Percentiles rank a stretch among this genome's conserved stretches.
These are phyloP conservation scores for Nemophila menziesii DNA, from an alignment of 257 asterid genomes.

Conservation along the genomic window DNA sequence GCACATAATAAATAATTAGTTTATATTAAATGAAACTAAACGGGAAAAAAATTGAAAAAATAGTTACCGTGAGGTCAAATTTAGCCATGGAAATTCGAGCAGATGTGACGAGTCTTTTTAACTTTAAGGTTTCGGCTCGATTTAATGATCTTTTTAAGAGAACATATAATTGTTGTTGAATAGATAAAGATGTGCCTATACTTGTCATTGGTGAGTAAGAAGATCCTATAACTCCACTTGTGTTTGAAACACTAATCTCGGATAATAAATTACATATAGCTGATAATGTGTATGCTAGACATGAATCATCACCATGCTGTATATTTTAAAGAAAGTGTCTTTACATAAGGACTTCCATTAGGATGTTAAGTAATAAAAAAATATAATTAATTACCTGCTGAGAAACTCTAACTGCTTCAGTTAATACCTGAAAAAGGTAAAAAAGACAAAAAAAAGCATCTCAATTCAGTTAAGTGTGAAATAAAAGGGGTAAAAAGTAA, in stretches of 20 bases:
- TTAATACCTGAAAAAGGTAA: slow-evolving; percentile 55
- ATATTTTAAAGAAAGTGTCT: slow-evolving; percentile 5
- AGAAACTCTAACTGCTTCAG: slow-evolving; percentile 91
- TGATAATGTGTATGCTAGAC: slow-evolving; percentile 84
- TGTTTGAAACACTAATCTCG: slow-evolving; percentile 61
- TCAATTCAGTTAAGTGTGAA: background rate
- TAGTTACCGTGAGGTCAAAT: slow-evolving; percentile 60
- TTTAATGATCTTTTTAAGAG: slow-evolving; percentile 79
- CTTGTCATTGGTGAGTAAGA: slow-evolving; percentile 66
- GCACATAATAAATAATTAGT: slow-evolving; percentile 22
- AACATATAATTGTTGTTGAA: slow-evolving; percentile 80
- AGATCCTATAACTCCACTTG: slow-evolving; percentile 70
- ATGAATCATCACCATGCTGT: slow-evolving; percentile 85
- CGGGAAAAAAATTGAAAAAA: slow-evolving; percentile 1
- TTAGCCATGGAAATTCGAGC: slow-evolving; percentile 86
- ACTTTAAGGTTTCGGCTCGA: slow-evolving; percentile 78
- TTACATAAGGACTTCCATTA: background rate
- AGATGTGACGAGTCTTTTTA: slow-evolving; percentile 76
- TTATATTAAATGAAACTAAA: background rate
- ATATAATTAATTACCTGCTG: slow-evolving; percentile 83
- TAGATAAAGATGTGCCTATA: slow-evolving; percentile 59
- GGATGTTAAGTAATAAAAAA: background rate
- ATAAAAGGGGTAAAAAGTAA: slow-evolving; percentile 5
- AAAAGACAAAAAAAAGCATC: slow-evolving; percentile 1
- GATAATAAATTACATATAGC: slow-evolving; percentile 80